Evolutionary conservation across 2,329 filamentous ascomycete genomes (phyloP).

Genomic region (Talaromyces sp.): DNA sequence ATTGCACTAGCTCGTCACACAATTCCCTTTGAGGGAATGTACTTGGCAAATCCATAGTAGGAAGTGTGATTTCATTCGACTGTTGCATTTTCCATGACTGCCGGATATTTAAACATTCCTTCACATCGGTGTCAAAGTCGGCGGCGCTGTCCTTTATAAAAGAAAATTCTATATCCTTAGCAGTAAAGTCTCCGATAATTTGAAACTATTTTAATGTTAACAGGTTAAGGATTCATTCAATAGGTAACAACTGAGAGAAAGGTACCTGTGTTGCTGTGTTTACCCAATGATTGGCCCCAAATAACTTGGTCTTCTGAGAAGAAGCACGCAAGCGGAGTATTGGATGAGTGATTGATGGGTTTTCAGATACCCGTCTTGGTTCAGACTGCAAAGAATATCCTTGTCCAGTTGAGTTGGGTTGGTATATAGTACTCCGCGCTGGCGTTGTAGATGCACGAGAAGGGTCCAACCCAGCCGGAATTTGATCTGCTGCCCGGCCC

Average conservation of each 20-base stretch:
- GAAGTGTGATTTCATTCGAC: not conserved
- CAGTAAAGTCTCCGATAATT: constrained; percentile 6
- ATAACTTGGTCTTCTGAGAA: constrained; percentile 4
- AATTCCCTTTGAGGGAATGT: constrained; percentile 1
- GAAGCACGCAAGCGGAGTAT: not conserved
- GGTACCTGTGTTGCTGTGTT: constrained; percentile 3
- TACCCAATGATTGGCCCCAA: constrained; percentile 4
- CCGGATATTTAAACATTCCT: not conserved
- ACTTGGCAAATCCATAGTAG: constrained; percentile 6
- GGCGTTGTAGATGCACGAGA: not conserved
- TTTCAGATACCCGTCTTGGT: not conserved
- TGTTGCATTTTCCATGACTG: not conserved
- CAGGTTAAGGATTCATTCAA: not conserved
- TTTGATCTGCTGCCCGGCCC: not conserved
- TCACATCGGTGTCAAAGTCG: not conserved
- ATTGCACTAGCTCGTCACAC: constrained; percentile 21
- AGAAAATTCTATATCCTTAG: not conserved
- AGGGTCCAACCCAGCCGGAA: not conserved
- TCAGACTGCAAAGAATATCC: not conserved
- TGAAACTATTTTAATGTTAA: constrained; percentile 4
- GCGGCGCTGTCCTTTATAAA: not conserved
- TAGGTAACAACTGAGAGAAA: not conserved
- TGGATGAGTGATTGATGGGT: not conserved
- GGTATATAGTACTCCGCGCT: not conserved
- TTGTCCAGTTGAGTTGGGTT: not conserved